phyloP scores from a whole-genome alignment of 2,329 filamentous ascomycete genomes.

The Clarireedia hainanense region DNA sequence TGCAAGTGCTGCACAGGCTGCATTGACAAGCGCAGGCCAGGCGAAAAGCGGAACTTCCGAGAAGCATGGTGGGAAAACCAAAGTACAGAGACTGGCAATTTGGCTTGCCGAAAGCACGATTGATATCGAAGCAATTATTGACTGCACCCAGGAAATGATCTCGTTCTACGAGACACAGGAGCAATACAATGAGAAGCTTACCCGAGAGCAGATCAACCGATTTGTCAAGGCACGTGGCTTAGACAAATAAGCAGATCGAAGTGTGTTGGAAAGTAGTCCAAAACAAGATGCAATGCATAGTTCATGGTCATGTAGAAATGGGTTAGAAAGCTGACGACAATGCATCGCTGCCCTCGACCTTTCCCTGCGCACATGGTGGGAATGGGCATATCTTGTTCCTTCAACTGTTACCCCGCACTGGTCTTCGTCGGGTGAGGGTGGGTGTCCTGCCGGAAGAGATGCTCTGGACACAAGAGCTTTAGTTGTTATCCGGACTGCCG shows the following conservation, averaged over 20 bases:
- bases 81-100: constrained; percentile 47
- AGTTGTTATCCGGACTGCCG: no score
- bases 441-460: not conserved
- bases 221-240: constrained; percentile 31
- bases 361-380: no score
- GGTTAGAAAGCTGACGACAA: no score
- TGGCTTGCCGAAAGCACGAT: constrained; percentile 66
- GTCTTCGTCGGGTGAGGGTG: not conserved
- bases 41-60: constrained; percentile 17
- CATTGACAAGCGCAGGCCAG: constrained; percentile 25
- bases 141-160: constrained; percentile 65
- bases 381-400: not conserved
- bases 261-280: not conserved
- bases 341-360: no score
- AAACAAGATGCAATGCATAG: no score
- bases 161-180: constrained; percentile 55
- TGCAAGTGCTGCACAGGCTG: constrained; percentile 27
- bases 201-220: constrained; percentile 30
- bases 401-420: not conserved
- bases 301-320: no score
- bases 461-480: no score
- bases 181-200: constrained; percentile 31
- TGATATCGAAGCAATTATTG: constrained; percentile 60
- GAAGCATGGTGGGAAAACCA: constrained; percentile 20
- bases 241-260: constrained; percentile 25